A percentile compares a stretch with the other conserved stretches of the same genome.
phyloP scores from a whole-genome alignment of 2,329 filamentous ascomycete genomes.

The Trichoderma brevicompactum region DNA sequence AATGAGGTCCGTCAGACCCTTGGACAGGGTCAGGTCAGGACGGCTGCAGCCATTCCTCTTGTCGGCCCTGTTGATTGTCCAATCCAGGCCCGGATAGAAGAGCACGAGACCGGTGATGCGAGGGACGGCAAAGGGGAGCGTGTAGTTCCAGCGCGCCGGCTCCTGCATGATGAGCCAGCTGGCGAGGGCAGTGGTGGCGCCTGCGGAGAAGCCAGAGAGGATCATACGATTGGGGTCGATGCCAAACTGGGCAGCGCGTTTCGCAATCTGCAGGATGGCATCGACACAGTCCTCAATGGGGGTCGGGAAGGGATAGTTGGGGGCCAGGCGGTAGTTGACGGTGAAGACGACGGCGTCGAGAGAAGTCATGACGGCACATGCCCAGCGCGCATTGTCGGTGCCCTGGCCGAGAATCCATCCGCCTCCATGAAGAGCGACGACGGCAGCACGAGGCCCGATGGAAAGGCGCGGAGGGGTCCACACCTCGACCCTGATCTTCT shows the following conservation, averaged over 20 bases:
- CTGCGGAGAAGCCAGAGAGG: conserved; percentile 67
- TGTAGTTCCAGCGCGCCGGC: conserved; percentile 47
- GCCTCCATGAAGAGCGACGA: conserved; percentile 71
- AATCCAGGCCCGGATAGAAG: conserved; percentile 68
- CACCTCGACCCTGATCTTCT: conserved; percentile 54
- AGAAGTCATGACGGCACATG: conserved; percentile 54
- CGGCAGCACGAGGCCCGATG: conserved; percentile 51
- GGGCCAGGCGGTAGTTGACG: conserved; percentile 71
- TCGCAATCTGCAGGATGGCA: conserved; percentile 63
- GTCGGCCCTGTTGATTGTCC: conserved; percentile 59
- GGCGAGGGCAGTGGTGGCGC: conserved; percentile 59
- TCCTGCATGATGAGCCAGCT: conserved; percentile 53
- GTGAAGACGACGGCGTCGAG: conserved; percentile 64
- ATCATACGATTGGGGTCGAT: conserved; percentile 61
- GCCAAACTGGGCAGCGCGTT: conserved; percentile 59
- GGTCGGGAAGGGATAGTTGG: conserved; percentile 66
- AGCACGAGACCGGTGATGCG: conserved; percentile 57
- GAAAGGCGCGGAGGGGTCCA: conserved; percentile 46
- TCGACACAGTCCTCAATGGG: conserved; percentile 69
- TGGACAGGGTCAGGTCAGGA: conserved; percentile 63
- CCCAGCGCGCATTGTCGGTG: conserved; percentile 67
- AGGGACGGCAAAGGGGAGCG: conserved; percentile 46
- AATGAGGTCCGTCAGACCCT: conserved; percentile 63
- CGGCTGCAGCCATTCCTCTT: conserved; percentile 58
- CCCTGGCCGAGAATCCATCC: conserved; percentile 67